Evolutionary conservation across 2,329 filamentous ascomycete genomes (phyloP).

Genomic region (Cercospora zeae-maydis): DNA sequence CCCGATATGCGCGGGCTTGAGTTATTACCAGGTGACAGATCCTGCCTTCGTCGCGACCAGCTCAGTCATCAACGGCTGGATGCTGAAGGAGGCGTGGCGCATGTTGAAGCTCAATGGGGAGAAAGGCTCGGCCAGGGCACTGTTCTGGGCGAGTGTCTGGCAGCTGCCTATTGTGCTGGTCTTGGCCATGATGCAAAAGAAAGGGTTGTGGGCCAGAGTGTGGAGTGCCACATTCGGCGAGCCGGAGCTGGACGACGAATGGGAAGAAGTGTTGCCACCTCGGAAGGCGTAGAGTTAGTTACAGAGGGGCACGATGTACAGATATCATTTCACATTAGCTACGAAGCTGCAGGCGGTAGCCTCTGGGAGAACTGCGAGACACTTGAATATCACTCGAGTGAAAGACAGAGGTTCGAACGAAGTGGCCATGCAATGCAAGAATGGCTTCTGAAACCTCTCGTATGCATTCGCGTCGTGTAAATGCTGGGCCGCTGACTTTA

Average conservation of each 20-base stretch:
- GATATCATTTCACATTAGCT: background rate
- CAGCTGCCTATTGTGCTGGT: slow-evolving; percentile 88
- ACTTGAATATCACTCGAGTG: background rate
- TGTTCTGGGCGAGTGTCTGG: slow-evolving; percentile 99
- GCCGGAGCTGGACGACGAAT: slow-evolving; percentile 53
- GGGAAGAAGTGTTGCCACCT: slow-evolving; percentile 46
- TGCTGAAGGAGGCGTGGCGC: slow-evolving; percentile 70
- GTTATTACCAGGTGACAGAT: slow-evolving; percentile 76
- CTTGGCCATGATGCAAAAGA: slow-evolving; percentile 87
- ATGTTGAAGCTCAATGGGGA: slow-evolving; percentile 79
- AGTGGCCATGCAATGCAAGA: background rate
- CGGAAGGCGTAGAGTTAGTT: background rate
- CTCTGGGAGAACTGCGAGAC: background rate
- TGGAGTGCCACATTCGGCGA: slow-evolving; percentile 63
- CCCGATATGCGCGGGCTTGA: slow-evolving; percentile 78
- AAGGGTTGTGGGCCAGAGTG: slow-evolving; percentile 82
- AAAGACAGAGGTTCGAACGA: too few species aligned
- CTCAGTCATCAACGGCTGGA: slow-evolving; percentile 78
- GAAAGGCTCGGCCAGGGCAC: slow-evolving; percentile 71
- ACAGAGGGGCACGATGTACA: background rate
- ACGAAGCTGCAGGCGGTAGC: background rate
- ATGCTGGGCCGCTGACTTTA: background rate
- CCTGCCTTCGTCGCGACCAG: slow-evolving; percentile 80
- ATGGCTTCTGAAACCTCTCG: background rate
- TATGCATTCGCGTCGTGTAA: background rate